Conservation (phyloP, 2,329 filamentous ascomycete genomes). For the Beauveria pseudobassiana region DNA sequence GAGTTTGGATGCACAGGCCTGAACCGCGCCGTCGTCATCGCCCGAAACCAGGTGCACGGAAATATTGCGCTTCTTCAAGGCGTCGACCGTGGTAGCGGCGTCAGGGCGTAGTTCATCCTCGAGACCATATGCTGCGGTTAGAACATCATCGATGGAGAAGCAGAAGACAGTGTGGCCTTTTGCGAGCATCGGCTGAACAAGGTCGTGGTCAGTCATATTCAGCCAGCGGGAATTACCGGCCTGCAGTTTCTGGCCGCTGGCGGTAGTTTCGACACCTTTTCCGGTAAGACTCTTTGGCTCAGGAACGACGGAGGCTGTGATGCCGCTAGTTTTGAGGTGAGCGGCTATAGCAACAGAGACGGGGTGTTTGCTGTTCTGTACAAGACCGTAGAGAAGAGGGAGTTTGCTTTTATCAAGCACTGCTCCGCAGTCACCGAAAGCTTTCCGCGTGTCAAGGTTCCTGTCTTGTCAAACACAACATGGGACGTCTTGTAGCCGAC, state of each 20-base stretch:
- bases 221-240: slow-evolving; percentile 48
- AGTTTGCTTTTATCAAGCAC: not conserved
- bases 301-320: slow-evolving; percentile 17
- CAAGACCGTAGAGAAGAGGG: slow-evolving; percentile 23
- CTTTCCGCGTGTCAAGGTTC: slow-evolving; percentile 59
- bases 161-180: slow-evolving; percentile 39
- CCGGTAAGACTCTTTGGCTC: slow-evolving; percentile 34
- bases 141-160: slow-evolving; percentile 29
- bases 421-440: slow-evolving; percentile 31
- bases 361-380: slow-evolving; percentile 41
- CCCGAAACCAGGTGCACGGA: slow-evolving; percentile 43
- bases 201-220: slow-evolving; percentile 20
- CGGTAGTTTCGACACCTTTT: slow-evolving; percentile 35
- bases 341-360: slow-evolving; percentile 40
- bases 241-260: slow-evolving; percentile 24
- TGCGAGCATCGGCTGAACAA: slow-evolving; percentile 27
- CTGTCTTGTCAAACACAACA: slow-evolving; percentile 75
- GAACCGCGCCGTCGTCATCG: slow-evolving; percentile 45
- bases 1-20: slow-evolving; percentile 30
- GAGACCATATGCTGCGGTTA: slow-evolving; percentile 38
- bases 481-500: slow-evolving; percentile 52
- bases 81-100: slow-evolving; percentile 25
- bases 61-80: slow-evolving; percentile 31
- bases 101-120: slow-evolving; percentile 39
- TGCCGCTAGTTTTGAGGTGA: slow-evolving; percentile 26